Evolutionary conservation across 768 basidiomycete genomes (phyloP).

Genomic region (Neoboletus subvelutipes): DNA sequence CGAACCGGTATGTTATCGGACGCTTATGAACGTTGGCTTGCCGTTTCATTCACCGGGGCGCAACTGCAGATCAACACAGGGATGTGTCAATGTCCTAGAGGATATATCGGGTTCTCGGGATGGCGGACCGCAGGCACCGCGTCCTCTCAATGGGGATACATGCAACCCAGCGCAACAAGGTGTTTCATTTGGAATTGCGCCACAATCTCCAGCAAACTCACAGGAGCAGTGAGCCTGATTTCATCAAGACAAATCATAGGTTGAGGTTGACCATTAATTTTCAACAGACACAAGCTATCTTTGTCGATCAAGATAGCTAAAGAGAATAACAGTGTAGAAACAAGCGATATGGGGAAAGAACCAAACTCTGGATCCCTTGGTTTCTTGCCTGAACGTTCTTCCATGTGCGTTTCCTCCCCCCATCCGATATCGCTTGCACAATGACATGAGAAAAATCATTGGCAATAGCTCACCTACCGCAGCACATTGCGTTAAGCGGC

Average conservation of each 20-base stretch:
- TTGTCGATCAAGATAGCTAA: neutral
- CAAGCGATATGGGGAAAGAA: neutral
- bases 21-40: neutral
- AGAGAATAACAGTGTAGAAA: neutral
- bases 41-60: constrained; percentile 5
- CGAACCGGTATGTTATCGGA: constrained; percentile 16
- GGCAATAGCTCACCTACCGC: neutral
- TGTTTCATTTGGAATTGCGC: neutral
- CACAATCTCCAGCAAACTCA: neutral
- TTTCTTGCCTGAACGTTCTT: neutral
- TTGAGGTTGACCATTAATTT: neutral
- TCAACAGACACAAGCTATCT: constrained; percentile 10
- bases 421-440: neutral
- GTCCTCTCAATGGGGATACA: neutral
- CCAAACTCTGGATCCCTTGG: neutral
- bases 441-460: neutral
- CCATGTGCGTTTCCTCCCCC: constrained; percentile 16
- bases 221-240: constrained; percentile 11
- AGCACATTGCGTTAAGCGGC: constrained; percentile 6
- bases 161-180: neutral
- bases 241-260: neutral
- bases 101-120: neutral
- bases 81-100: neutral
- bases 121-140: neutral
- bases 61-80: constrained; percentile 6